Evolutionary conservation across 495 filamentous ascomycete species (phyloP).

Genomic region (Rusavskia elegans): DNA sequence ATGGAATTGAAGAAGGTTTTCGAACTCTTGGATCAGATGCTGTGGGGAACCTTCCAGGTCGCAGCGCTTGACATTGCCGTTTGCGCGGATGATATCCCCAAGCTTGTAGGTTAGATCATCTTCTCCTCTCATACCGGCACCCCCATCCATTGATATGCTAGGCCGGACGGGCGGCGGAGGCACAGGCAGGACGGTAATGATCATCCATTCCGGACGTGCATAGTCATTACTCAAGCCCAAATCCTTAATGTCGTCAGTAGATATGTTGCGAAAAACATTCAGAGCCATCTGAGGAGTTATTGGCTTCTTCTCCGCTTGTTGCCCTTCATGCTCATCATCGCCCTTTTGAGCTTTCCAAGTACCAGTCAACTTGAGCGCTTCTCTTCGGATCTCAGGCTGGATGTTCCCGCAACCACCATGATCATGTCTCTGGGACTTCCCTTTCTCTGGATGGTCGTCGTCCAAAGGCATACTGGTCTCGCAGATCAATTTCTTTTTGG

Average conservation of each 20-base stretch:
- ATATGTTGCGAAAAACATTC: slow-evolving; percentile 71
- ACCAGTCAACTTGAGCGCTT: slow-evolving; percentile 67
- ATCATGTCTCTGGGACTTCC: slow-evolving; percentile 33
- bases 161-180: slow-evolving; percentile 91
- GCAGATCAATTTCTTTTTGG: slow-evolving; percentile 73
- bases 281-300: slow-evolving; percentile 75
- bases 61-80: slow-evolving; percentile 79
- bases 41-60: slow-evolving; percentile 77
- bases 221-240: slow-evolving; percentile 88
- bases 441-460: slow-evolving; percentile 37
- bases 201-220: slow-evolving; percentile 95
- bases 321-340: slow-evolving; percentile 45
- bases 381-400: slow-evolving; percentile 72
- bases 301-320: slow-evolving; percentile 63
- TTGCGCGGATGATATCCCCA: slow-evolving; percentile 94
- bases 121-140: slow-evolving; percentile 77
- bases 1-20: slow-evolving; percentile 88
- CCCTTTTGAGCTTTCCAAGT: slow-evolving; percentile 66
- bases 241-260: slow-evolving; percentile 60
- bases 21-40: slow-evolving; percentile 80
- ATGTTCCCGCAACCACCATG: slow-evolving; percentile 91
- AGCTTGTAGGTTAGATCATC: slow-evolving; percentile 98
- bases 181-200: slow-evolving; percentile 85
- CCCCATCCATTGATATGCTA: slow-evolving; percentile 86
- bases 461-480: slow-evolving; percentile 51